phyloP scores from a whole-genome alignment of 2,329 filamentous ascomycete genomes.

The Colletotrichum lini region DNA sequence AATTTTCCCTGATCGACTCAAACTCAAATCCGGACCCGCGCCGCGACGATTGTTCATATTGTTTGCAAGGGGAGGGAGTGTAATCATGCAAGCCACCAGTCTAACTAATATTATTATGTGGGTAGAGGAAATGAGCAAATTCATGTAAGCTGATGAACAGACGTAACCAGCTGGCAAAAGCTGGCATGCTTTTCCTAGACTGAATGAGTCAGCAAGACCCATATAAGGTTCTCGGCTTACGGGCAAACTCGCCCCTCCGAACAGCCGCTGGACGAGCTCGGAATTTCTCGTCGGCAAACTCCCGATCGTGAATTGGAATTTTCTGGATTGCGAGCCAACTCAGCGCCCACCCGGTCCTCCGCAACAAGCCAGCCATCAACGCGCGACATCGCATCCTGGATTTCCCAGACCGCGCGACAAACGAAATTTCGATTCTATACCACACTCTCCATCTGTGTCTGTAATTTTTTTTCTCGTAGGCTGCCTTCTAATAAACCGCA shows the following conservation, averaged over 20 bases:
- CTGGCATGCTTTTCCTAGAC: neutral
- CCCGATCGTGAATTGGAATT: slow-evolving; percentile 32
- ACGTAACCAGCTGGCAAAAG: neutral
- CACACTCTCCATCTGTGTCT: neutral
- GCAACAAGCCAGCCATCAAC: slow-evolving; percentile 17
- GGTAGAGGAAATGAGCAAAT: neutral
- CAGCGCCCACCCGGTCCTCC: slow-evolving; percentile 14
- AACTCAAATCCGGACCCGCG: slow-evolving; percentile 24
- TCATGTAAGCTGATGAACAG: neutral
- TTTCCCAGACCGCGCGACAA: slow-evolving; percentile 7
- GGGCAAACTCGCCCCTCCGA: slow-evolving; percentile 26
- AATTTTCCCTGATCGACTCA: slow-evolving; percentile 21
- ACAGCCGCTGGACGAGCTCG: slow-evolving; percentile 12
- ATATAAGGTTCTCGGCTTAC: slow-evolving; percentile 17
- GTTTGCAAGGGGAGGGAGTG: slow-evolving; percentile 1
- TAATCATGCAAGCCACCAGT: neutral
- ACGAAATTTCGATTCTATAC: neutral
- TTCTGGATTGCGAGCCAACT: slow-evolving; percentile 23
- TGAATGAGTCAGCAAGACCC: neutral
- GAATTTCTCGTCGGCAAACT: slow-evolving; percentile 41
- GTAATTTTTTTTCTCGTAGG: neutral
- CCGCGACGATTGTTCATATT: neutral
- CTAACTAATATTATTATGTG: neutral
- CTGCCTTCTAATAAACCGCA: slow-evolving; percentile 23
- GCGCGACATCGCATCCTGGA: slow-evolving; percentile 30